These are phyloP conservation scores for Pelargonium citronellum DNA, from an alignment of 441 rosid species.

Conservation along the genomic window DNA sequence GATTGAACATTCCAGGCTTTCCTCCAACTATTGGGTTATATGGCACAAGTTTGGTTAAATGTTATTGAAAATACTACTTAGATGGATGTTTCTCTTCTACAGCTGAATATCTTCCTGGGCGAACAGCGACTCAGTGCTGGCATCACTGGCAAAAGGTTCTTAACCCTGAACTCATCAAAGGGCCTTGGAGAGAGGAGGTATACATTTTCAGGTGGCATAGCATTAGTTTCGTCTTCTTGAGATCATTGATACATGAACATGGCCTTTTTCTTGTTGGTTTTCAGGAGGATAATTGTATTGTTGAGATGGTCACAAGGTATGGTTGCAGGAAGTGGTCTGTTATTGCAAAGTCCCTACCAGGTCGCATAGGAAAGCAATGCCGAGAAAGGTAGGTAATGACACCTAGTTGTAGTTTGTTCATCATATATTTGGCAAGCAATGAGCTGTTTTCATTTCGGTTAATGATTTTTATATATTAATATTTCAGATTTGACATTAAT, in stretches of 20 bases:
- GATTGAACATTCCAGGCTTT: not conserved
- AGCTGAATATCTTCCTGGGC: constrained; percentile 28
- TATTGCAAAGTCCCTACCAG: constrained; percentile 25
- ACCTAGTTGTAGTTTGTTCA: not conserved
- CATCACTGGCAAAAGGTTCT: constrained; percentile 34
- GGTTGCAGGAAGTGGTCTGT: constrained; percentile 27
- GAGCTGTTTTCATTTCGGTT: constrained; percentile 3
- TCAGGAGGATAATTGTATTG: constrained; percentile 31
- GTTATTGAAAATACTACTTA: not conserved
- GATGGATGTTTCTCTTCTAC: constrained; percentile 9
- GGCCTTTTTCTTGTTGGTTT: not conserved
- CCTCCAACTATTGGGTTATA: constrained; percentile 3
- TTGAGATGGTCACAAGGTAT: constrained; percentile 12
- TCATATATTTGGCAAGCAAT: not conserved
- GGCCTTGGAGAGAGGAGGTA: constrained; percentile 25
- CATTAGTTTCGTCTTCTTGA: not conserved
- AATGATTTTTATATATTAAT: not conserved
- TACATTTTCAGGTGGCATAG: not conserved
- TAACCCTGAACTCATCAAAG: constrained; percentile 27
- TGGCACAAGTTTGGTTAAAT: not conserved
- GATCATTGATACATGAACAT: not conserved
- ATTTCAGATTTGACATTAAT: not conserved
- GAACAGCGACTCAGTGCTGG: constrained; percentile 27
- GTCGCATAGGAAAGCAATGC: constrained; percentile 34
- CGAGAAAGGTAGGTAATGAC: constrained; percentile 26